Conservation (phyloP, 1,139 yeast species). For the Petasospora rhodanensis region DNA sequence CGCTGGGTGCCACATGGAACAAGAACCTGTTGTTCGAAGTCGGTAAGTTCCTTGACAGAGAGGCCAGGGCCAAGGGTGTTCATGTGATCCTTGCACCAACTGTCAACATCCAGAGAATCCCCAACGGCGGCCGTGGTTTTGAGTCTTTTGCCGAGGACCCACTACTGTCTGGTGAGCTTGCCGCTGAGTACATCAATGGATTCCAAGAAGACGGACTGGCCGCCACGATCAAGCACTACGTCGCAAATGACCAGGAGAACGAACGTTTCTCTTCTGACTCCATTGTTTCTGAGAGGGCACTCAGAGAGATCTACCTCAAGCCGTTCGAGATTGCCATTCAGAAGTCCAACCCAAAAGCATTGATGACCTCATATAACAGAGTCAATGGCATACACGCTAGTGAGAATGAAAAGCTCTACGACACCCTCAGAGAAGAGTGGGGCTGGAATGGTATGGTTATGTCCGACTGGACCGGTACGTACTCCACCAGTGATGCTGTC, state of each 20-base stretch:
- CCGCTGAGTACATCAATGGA: slow-evolving; percentile 47
- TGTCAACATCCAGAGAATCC: slow-evolving; percentile 47
- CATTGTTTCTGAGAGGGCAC: slow-evolving; percentile 48
- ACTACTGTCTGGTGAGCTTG: slow-evolving; percentile 44
- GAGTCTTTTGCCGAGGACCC: slow-evolving; percentile 63
- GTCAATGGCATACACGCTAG: slow-evolving; percentile 53
- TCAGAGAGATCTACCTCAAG: slow-evolving; percentile 52
- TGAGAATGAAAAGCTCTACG: slow-evolving; percentile 37
- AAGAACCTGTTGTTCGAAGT: slow-evolving; percentile 35
- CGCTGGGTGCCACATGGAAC: slow-evolving; percentile 30
- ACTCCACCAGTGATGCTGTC: slow-evolving; percentile 40
- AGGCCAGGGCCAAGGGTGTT: slow-evolving; percentile 50
- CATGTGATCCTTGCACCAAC: slow-evolving; percentile 57
- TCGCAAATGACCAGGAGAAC: slow-evolving; percentile 55
- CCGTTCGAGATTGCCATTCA: slow-evolving; percentile 56
- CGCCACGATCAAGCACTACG: slow-evolving; percentile 55
- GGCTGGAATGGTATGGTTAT: slow-evolving; percentile 49
- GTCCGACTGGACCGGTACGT: slow-evolving; percentile 61
- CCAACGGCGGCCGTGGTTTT: slow-evolving; percentile 57
- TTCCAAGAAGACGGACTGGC: slow-evolving; percentile 47
- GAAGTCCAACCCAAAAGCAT: slow-evolving; percentile 42
- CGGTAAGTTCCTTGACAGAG: slow-evolving; percentile 43
- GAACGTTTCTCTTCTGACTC: slow-evolving; percentile 45
- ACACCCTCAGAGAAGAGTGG: slow-evolving; percentile 50
- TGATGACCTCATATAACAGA: slow-evolving; percentile 57